Evolutionary conservation across 371 early-diverging fungal genomes (phyloP).

Genomic region (Dentiscutata heterogama): DNA sequence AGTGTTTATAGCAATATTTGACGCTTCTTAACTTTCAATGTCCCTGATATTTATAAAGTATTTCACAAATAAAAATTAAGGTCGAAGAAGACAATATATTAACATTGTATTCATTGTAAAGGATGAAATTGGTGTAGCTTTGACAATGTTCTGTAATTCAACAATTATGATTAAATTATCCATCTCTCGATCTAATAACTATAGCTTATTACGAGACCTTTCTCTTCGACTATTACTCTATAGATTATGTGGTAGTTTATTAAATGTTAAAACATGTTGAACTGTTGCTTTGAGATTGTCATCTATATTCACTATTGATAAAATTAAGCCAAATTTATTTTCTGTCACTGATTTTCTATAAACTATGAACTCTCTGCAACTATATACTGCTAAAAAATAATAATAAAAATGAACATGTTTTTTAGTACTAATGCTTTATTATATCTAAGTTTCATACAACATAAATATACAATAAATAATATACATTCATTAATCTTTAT

Average conservation of each 20-base stretch:
- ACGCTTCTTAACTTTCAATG: not conserved
- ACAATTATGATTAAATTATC: not conserved
- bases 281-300: not conserved
- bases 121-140: not conserved
- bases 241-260: not conserved
- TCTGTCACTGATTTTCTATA: not conserved
- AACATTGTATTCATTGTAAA: not conserved
- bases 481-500: slow-evolving; percentile 5
- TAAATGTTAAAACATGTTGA: not conserved
- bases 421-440: too few species aligned
- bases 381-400: not conserved
- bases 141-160: not conserved
- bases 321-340: not conserved
- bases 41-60: not conserved
- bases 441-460: not conserved
- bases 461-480: not conserved
- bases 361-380: not conserved
- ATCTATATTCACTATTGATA: not conserved
- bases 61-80: not conserved
- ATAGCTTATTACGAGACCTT: not conserved
- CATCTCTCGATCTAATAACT: not conserved
- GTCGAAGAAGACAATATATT: not conserved
- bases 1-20: not conserved
- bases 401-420: not conserved
- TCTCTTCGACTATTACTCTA: not conserved